Evolutionary conservation across 306 rosid species (phyloP).

Genomic region (Betula pendula): DNA sequence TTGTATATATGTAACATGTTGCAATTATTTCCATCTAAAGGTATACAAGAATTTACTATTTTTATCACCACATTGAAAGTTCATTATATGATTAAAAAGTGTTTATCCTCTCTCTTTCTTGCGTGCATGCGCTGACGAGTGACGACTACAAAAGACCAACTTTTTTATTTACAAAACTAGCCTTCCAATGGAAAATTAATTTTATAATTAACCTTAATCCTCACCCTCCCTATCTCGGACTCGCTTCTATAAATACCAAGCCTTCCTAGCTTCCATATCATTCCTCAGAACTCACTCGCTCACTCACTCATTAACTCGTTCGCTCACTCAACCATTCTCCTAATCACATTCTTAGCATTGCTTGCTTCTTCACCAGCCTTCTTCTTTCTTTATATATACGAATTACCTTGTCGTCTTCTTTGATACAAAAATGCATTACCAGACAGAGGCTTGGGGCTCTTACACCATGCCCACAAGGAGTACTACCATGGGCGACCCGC

Average conservation of each 20-base stretch:
- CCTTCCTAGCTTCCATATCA: constrained; percentile 1
- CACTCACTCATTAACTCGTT: no score
- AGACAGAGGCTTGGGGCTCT: constrained; percentile 54
- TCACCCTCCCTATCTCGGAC: constrained; percentile 19
- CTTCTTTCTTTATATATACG: background rate
- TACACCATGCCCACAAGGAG: constrained; percentile 37
- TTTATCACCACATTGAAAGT: constrained; percentile 2
- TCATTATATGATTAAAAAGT: no score
- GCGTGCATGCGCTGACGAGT: constrained; percentile 50
- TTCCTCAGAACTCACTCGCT: constrained; percentile 23
- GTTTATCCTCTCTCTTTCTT: constrained; percentile 22
- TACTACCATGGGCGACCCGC: constrained; percentile 31
- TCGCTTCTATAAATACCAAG: constrained; percentile 63
- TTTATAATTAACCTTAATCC: constrained; percentile 7
- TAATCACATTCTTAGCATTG: no score
- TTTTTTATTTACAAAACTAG: constrained; percentile 31
- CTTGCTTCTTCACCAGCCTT: background rate
- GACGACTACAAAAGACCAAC: constrained; percentile 42
- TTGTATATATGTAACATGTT: background rate
- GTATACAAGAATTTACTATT: background rate
- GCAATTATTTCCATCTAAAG: background rate
- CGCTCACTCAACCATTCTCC: background rate
- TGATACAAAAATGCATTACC: constrained; percentile 53
- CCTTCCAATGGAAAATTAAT: background rate
- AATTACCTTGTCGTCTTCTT: background rate